Base-by-base conservation (phyloP, 768 basidiomycete genomes). In the Boletus rufocinnamomeus region DNA sequence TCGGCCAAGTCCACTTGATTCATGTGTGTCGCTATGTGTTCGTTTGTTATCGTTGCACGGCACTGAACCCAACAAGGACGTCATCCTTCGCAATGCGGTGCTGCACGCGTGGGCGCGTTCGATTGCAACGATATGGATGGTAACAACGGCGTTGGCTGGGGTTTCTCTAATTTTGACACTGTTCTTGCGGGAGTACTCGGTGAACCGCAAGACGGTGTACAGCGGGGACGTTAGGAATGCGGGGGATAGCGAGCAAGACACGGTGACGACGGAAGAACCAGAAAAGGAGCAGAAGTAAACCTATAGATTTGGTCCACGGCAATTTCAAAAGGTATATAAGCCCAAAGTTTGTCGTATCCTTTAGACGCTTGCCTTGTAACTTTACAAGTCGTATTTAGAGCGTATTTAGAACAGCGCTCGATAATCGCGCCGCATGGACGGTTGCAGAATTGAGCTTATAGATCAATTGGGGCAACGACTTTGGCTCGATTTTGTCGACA, bases 111-210 rank as follows among this genome's bases (percentile, higher is more conserved):
- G 84, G 72, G 78, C 87, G 16, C 75, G 77, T 32, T 83, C 87
- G 4, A 84, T 91, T 40, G 79, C 79, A 61, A 73, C 60, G 47
- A 84, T 91, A 25, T 91, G 88, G 87, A 60, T 88, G 23, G 84
- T 85, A 10, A 78, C 77, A 69, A 85, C 85, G 11, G 86, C 84
- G 0, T 73, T 89, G 28, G 52, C 82, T 8, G 84, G 82, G 13
- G 77, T 76, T 40, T 77, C 79, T 37, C 80, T 88, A 56, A 59
- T 88, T 37, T 59, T 77, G 60, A 68, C 81, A 19, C 62, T 88
- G 30, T 80, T 86, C 62, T 56, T 91, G 27, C 78, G 84, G 50
- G 76, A 77, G 28, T 90, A 91, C 70, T 79, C 84, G 32, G 73
- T 90, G 25, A 72, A 82, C 48, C 80, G 86, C 3, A 77, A 74